These are phyloP conservation scores for Quercus mongolica DNA, from an alignment of 306 rosid species.

Conservation along the genomic window DNA sequence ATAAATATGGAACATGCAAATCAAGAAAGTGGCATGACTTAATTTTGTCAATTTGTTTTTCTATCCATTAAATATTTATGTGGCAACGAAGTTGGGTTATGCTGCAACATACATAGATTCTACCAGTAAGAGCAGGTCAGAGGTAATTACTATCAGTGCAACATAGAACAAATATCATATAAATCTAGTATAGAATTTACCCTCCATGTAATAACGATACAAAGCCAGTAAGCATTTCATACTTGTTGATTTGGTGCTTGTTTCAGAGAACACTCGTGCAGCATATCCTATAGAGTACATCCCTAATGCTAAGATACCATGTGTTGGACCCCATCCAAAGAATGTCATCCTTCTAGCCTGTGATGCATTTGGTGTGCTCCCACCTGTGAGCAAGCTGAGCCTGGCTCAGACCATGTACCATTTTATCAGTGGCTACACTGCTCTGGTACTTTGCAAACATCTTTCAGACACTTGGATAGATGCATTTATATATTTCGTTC, in stretches of 20 bases:
- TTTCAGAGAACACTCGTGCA: constrained; percentile 85
- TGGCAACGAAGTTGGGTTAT: too few species aligned
- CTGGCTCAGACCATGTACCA: constrained; percentile 95
- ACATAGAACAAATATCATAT: too few species aligned
- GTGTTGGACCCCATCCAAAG: constrained; percentile 87
- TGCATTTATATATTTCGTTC: background rate
- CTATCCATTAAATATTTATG: too few species aligned
- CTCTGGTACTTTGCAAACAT: constrained; percentile 54
- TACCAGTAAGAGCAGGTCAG: too few species aligned
- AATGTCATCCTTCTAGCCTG: constrained; percentile 90
- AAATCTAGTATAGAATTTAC: too few species aligned
- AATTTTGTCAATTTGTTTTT: background rate
- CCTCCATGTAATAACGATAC: too few species aligned
- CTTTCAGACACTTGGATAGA: background rate
- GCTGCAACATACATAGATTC: too few species aligned
- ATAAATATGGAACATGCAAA: background rate
- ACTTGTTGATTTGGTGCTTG: background rate
- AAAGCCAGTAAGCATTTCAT: background rate
- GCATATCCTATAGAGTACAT: constrained; percentile 90
- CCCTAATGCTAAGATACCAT: constrained; percentile 90
- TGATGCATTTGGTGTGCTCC: constrained; percentile 93
- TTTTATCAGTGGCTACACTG: constrained; percentile 93
- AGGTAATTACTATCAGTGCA: too few species aligned
- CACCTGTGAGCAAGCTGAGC: constrained; percentile 85
- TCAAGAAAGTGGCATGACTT: background rate